These are phyloP conservation scores for Xylariaceae sp. DNA, from an alignment of 2,329 filamentous ascomycete genomes.

Conservation along the genomic window DNA sequence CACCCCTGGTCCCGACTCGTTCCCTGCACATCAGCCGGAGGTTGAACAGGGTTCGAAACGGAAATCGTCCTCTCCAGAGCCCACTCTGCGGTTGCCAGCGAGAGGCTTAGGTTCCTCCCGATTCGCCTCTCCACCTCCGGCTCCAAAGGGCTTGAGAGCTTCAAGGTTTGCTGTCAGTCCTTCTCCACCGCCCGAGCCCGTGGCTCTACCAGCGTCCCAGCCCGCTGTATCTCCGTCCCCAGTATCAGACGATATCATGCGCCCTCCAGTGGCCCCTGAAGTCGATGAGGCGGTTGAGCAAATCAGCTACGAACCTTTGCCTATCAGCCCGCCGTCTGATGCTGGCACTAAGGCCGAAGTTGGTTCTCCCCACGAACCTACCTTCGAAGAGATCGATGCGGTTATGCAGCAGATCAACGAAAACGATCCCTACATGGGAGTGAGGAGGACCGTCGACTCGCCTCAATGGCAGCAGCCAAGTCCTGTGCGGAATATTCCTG, in stretches of 20 bases:
- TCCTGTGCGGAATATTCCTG: constrained; percentile 29
- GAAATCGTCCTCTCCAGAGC: constrained; percentile 13
- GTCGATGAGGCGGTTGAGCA: constrained; percentile 17
- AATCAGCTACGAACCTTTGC: constrained; percentile 25
- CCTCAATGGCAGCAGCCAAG: constrained; percentile 40
- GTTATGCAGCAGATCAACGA: constrained; percentile 82
- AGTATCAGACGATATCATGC: constrained; percentile 14
- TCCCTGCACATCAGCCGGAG: constrained; percentile 7
- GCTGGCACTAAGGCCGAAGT: constrained; percentile 14
- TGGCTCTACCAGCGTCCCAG: constrained; percentile 36
- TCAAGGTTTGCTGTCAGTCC: constrained; percentile 39
- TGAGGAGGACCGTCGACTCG: constrained; percentile 53
- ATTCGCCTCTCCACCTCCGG: constrained; percentile 26
- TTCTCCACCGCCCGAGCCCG: constrained; percentile 33
- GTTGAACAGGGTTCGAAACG: constrained; percentile 8
- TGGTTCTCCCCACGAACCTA: constrained; percentile 33
- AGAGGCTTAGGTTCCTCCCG: constrained; percentile 24
- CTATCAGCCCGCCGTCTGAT: constrained; percentile 23
- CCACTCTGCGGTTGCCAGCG: constrained; percentile 7
- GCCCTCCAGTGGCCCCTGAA: background rate
- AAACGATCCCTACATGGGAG: constrained; percentile 63
- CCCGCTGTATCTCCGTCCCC: constrained; percentile 36
- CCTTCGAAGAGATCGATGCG: constrained; percentile 82
- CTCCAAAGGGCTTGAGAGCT: constrained; percentile 33
- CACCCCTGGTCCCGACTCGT: constrained; percentile 24